Evolutionary conservation across 2,329 filamentous ascomycete genomes (phyloP).

Genomic region (Rhinocladiella mackenziei): DNA sequence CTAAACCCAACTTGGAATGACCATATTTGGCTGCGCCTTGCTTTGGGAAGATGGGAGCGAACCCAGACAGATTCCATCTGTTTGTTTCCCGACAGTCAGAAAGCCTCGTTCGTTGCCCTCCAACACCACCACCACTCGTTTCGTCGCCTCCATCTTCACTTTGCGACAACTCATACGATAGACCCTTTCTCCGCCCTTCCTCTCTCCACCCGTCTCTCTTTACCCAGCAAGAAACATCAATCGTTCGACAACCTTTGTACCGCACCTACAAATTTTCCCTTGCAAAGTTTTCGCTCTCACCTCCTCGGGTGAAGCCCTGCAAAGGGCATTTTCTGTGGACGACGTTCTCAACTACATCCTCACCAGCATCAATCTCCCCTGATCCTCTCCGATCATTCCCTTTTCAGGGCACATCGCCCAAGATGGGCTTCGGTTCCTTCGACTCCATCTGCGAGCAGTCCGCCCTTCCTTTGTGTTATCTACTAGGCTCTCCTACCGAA

Average conservation of each 20-base stretch:
- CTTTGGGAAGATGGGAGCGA: no score
- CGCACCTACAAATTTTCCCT: no score
- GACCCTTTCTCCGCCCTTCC: neutral
- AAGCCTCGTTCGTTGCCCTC: neutral
- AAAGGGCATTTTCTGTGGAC: no score
- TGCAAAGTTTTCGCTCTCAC: no score
- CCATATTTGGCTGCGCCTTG: neutral
- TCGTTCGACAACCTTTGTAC: no score
- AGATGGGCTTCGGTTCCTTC: conserved; percentile 91
- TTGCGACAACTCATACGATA: no score
- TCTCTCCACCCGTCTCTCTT: neutral
- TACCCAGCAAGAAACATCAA: no score
- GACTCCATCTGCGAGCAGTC: conserved; percentile 78
- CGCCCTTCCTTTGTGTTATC: conserved; percentile 79
- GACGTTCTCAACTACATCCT: no score
- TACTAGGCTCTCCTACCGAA: conserved; percentile 64
- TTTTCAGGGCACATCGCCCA: conserved; percentile 34
- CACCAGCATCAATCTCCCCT: no score
- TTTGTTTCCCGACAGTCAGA: no score
- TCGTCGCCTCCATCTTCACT: neutral
- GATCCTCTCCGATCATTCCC: neutral
- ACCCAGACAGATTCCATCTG: no score
- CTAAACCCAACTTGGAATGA: neutral
- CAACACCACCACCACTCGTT: neutral
- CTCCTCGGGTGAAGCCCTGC: no score